phyloP scores from a whole-genome alignment of 2,329 filamentous ascomycete genomes.

The Stagonosporopsis rhizophila region DNA sequence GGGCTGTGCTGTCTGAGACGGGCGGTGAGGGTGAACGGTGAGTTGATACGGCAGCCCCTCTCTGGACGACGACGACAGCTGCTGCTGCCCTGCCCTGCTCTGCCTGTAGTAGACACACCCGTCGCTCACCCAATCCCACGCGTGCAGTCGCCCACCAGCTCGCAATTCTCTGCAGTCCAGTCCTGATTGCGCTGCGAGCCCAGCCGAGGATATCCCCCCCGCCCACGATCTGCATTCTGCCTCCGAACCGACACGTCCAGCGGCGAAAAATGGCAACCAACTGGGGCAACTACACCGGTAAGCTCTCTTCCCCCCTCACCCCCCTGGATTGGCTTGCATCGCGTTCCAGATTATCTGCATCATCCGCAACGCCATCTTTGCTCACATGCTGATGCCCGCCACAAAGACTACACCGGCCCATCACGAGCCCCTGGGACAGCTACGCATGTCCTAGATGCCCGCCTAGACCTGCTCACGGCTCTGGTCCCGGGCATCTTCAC shows the following conservation, averaged over 20 bases:
- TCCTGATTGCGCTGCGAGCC: conserved; percentile 14
- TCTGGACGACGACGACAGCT: no score
- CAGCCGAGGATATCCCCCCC: conserved; percentile 27
- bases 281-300: conserved; percentile 46
- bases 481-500: conserved; percentile 45
- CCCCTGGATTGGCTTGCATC: conserved; percentile 4
- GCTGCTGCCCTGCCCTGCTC: no score
- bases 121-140: conserved; percentile 19
- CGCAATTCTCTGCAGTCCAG: background rate
- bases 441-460: conserved; percentile 48
- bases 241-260: conserved; percentile 15
- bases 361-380: conserved; percentile 27
- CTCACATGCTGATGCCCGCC: conserved; percentile 21
- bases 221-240: conserved; percentile 32
- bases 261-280: conserved; percentile 40
- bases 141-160: conserved; percentile 8
- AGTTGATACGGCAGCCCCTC: no score
- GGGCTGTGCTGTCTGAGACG: no score
- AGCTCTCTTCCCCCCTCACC: conserved; percentile 20
- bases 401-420: conserved; percentile 48
- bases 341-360: background rate
- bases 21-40: no score
- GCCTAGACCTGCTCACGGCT: conserved; percentile 42
- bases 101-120: conserved; percentile 24
- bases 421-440: conserved; percentile 46